Evolutionary conservation across 1,139 yeast genomes (phyloP).

Genomic region (Arxiozyma heterogenica): DNA sequence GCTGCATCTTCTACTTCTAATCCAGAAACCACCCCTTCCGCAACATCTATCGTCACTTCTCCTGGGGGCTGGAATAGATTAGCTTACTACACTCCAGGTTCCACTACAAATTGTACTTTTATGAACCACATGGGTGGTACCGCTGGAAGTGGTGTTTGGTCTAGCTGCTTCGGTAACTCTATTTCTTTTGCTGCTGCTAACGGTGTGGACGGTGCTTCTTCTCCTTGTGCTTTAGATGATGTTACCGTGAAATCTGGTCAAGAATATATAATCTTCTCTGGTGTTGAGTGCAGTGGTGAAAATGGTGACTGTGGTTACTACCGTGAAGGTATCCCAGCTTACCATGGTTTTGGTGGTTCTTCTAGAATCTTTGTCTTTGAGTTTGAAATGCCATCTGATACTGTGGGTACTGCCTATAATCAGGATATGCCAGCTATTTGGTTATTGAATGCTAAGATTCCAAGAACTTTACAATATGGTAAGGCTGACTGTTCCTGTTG

Average conservation of each 20-base stretch:
- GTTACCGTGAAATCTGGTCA: conserved; percentile 60
- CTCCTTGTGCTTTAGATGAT: conserved; percentile 53
- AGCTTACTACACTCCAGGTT: conserved; percentile 62
- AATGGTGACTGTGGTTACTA: conserved; percentile 69
- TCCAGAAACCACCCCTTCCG: conserved; percentile 20
- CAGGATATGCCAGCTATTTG: conserved; percentile 94
- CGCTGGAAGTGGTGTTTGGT: conserved; percentile 79
- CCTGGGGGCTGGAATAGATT: conserved; percentile 62
- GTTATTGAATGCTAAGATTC: conserved; percentile 89
- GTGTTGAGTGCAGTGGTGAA: conserved; percentile 47
- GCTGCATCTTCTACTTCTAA: conserved; percentile 17
- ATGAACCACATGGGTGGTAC: conserved; percentile 74
- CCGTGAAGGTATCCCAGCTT: conserved; percentile 80
- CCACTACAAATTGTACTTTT: conserved; percentile 65
- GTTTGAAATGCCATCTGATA: conserved; percentile 80
- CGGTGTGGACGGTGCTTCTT: conserved; percentile 57
- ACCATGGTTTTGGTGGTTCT: conserved; percentile 77
- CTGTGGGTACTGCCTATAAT: conserved; percentile 37
- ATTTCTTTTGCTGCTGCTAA: conserved; percentile 69
- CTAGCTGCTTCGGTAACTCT: conserved; percentile 78
- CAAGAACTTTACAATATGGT: conserved; percentile 89
- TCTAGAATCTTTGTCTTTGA: conserved; percentile 82
- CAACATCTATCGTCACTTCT: conserved; percentile 27
- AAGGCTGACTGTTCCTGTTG: conserved; percentile 79
- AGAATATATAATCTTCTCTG: conserved; percentile 73